These are phyloP conservation scores for Cantharellus cinnabarinus DNA, from an alignment of 768 basidiomycete species.

Conservation along the genomic window DNA sequence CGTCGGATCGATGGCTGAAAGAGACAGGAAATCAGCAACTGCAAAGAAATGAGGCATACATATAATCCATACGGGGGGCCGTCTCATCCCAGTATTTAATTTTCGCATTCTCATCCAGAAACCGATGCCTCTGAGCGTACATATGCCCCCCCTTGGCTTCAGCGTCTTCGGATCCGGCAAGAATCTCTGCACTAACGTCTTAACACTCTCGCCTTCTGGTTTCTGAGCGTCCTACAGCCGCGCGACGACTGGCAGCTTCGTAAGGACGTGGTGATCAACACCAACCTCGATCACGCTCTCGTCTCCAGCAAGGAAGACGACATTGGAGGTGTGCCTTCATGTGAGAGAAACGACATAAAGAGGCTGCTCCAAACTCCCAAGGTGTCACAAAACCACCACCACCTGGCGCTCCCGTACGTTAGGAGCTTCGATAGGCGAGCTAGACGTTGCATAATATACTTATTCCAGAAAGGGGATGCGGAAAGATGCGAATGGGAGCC, in stretches of 20 bases:
- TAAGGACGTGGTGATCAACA: not conserved
- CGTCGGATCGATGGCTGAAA: too few relatives aligned
- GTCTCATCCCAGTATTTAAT: not conserved
- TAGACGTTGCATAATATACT: not conserved
- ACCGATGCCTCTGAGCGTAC: not conserved
- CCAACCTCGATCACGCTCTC: not conserved
- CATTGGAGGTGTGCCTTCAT: not conserved
- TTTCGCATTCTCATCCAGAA: not conserved
- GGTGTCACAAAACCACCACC: not conserved
- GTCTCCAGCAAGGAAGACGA: not conserved
- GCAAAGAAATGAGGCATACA: not conserved
- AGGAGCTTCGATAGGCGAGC: not conserved
- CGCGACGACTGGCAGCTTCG: not conserved
- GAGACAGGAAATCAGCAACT: too few relatives aligned
- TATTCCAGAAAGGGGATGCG: not conserved
- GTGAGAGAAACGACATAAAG: not conserved
- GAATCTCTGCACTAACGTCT: not conserved
- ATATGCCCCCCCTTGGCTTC: not conserved
- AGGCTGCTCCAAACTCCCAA: not conserved
- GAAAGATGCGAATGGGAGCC: not conserved
- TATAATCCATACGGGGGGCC: not conserved
- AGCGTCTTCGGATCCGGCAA: not conserved
- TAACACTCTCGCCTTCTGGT: not conserved
- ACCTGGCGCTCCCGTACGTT: not conserved
- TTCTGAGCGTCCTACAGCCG: not conserved